Evolutionary conservation across 257 asterid species (phyloP).

Genomic region (Dorcoceras hygrometricum): DNA sequence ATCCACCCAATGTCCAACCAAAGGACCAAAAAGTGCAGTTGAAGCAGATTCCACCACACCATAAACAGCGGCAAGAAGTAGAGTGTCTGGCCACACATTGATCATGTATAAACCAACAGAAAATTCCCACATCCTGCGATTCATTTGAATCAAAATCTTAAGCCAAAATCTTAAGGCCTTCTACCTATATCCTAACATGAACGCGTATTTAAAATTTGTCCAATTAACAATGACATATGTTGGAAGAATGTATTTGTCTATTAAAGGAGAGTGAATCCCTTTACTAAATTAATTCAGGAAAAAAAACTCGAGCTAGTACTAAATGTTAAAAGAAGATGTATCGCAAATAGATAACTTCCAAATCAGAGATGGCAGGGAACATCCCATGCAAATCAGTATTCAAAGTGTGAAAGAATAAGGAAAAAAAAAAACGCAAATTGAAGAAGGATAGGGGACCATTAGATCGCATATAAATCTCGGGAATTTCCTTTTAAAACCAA

Average conservation of each 20-base stretch:
- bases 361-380: background rate
- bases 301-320: too few species aligned
- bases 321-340: background rate
- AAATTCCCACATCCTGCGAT: slow-evolving; percentile 94
- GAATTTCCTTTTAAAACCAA: background rate
- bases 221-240: background rate
- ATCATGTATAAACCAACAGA: slow-evolving; percentile 92
- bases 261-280: too few species aligned
- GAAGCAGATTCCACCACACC: slow-evolving; percentile 86
- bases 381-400: background rate
- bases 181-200: too few species aligned
- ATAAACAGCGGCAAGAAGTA: slow-evolving; percentile 79
- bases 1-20: slow-evolving; percentile 71
- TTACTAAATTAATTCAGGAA: too few species aligned
- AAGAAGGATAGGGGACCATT: too few species aligned
- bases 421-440: background rate
- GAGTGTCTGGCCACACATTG: slow-evolving; percentile 77
- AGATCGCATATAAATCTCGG: too few species aligned
- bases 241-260: background rate
- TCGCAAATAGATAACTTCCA: background rate
- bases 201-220: background rate
- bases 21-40: slow-evolving; percentile 65
- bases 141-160: background rate
- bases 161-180: background rate
- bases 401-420: background rate